A percentile compares a stretch with the other conserved stretches of the same genome.
Conservation (phyloP, 225 moss, liverwort and hornwort genomes). For the Marchantia polymorpha region DNA sequence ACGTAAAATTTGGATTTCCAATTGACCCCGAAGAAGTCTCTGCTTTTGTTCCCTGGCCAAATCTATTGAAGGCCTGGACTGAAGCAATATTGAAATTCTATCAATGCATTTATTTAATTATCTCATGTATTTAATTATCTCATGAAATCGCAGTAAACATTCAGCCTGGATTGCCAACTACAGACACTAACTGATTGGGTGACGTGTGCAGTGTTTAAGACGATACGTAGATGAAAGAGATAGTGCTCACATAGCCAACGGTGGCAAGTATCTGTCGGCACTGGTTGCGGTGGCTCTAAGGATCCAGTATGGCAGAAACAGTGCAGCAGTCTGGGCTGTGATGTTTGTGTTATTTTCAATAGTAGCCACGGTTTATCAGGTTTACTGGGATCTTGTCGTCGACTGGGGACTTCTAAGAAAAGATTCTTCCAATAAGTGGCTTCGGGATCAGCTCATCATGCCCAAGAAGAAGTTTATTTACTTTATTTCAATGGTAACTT, state of each 20-base stretch:
- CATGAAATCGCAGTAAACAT: too few species aligned
- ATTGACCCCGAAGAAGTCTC: too few species aligned
- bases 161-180: too few species aligned
- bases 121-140: too few species aligned
- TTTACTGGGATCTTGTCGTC: slow-evolving; percentile 88
- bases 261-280: slow-evolving; percentile 88
- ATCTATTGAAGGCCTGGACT: too few species aligned
- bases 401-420: slow-evolving; percentile 88
- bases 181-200: too few species aligned
- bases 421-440: slow-evolving; percentile 71
- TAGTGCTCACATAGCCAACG: slow-evolving; percentile 61
- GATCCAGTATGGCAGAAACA: slow-evolving; percentile 45
- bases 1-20: too few species aligned
- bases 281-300: slow-evolving; percentile 69
- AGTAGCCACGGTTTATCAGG: slow-evolving; percentile 73
- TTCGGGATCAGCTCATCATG: slow-evolving; percentile 79
- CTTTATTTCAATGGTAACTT: slow-evolving; percentile 80
- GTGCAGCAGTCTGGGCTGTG: slow-evolving; percentile 39
- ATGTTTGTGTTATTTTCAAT: slow-evolving; percentile 57
- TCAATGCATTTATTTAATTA: too few species aligned
- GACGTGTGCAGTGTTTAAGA: slow-evolving; percentile 59
- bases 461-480: slow-evolving; percentile 66
- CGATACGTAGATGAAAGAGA: slow-evolving; percentile 80
- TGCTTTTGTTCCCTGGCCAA: too few species aligned
- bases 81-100: too few species aligned